These are phyloP conservation scores for Reutealis trisperma DNA, from an alignment of 345 rosid genomes.

Conservation along the genomic window DNA sequence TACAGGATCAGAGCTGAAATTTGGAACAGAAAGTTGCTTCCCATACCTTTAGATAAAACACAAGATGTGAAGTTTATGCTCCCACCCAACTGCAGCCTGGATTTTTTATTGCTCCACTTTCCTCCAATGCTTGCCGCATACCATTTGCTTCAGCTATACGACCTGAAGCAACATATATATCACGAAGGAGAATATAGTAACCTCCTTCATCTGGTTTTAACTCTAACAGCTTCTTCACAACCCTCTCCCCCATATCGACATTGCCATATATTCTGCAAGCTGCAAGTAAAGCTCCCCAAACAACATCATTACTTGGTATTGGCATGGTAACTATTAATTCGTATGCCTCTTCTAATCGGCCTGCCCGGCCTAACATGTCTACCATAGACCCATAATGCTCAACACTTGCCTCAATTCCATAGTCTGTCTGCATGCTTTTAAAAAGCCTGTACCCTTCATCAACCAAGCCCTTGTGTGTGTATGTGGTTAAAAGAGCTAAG, in stretches of 20 bases:
- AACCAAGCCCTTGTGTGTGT: conserved; percentile 28
- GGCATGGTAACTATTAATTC: conserved; percentile 14
- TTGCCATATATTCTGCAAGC: conserved; percentile 21
- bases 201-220: conserved; percentile 25
- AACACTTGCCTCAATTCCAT: conserved; percentile 20
- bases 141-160: conserved; percentile 13
- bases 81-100: conserved; percentile 19
- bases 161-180: conserved; percentile 17
- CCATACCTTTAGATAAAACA: not conserved
- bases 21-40: not conserved
- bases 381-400: conserved; percentile 24
- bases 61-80: not conserved
- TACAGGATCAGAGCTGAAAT: not conserved
- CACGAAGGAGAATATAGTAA: conserved; percentile 14
- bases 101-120: conserved; percentile 11
- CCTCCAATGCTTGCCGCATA: conserved; percentile 7
- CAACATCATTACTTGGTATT: conserved; percentile 16
- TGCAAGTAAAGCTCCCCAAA: conserved; percentile 24
- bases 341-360: conserved; percentile 21
- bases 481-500: conserved; percentile 31
- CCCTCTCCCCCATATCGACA: conserved; percentile 20
- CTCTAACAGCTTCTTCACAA: conserved; percentile 18
- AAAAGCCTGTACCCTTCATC: conserved; percentile 37
- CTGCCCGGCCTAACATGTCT: conserved; percentile 25
- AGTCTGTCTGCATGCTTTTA: conserved; percentile 19